Evolutionary conservation across 225 moss, liverwort and hornwort genomes (phyloP).

Genomic region (Pseudoscleropodium purum): DNA sequence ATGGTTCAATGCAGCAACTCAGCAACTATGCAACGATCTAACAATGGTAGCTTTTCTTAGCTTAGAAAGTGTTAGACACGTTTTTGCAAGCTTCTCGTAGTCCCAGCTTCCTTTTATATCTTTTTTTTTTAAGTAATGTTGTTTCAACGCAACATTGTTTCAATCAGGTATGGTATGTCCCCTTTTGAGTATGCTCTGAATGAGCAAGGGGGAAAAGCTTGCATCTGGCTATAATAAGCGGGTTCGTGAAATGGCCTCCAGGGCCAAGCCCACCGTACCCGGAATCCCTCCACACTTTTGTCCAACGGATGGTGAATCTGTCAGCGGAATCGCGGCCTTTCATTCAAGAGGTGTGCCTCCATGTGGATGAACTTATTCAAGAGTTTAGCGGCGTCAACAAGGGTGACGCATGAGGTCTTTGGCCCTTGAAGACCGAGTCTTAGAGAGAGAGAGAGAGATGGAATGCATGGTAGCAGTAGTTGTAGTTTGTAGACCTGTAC

Average conservation of each 20-base stretch:
- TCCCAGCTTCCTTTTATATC: neutral
- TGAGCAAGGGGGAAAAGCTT: slow-evolving; percentile 90
- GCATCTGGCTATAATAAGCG: slow-evolving; percentile 75
- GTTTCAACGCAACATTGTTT: neutral
- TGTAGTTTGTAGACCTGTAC: neutral
- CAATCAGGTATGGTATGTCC: slow-evolving; percentile 78
- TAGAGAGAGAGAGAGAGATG: neutral
- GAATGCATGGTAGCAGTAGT: neutral
- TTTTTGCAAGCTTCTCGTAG: no score
- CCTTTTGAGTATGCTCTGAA: slow-evolving; percentile 80
- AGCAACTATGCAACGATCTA: neutral
- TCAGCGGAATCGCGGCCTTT: slow-evolving; percentile 46
- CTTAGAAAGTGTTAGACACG: neutral
- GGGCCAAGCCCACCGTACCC: slow-evolving; percentile 77
- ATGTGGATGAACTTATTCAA: slow-evolving; percentile 64
- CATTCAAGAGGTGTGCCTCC: slow-evolving; percentile 67
- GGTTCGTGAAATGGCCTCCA: slow-evolving; percentile 69
- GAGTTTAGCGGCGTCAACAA: slow-evolving; percentile 20
- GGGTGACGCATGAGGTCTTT: slow-evolving; percentile 46
- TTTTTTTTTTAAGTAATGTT: no score
- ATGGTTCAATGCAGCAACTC: neutral
- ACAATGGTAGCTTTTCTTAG: neutral
- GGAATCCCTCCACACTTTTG: slow-evolving; percentile 59
- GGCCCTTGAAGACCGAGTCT: slow-evolving; percentile 28
- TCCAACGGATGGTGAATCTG: slow-evolving; percentile 84